Evolutionary conservation across 2,329 filamentous ascomycete genomes (phyloP).

Genomic region (Pseudogymnoascus sp.): DNA sequence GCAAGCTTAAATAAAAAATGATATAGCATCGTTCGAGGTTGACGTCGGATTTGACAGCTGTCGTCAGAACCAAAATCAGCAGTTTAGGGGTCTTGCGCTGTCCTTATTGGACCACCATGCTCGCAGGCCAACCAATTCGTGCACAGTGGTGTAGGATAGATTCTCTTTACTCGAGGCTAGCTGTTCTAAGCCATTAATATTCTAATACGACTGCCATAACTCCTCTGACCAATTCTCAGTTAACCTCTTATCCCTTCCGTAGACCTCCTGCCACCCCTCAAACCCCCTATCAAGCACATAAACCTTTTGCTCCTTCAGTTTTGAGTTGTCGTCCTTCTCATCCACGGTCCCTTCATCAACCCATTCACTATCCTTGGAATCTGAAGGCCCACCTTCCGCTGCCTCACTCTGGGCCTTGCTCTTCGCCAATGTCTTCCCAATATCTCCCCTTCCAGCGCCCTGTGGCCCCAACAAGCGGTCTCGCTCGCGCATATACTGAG

Average conservation of each 20-base stretch:
- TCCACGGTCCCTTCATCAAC: slow-evolving; percentile 20
- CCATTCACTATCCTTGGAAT: slow-evolving; percentile 28
- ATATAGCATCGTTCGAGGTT: neutral
- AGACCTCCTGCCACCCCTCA: slow-evolving; percentile 77
- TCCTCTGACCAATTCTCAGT: slow-evolving; percentile 82
- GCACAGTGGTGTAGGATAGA: too few relatives aligned
- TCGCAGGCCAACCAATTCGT: neutral
- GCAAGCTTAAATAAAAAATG: neutral
- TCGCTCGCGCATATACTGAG: slow-evolving; percentile 68
- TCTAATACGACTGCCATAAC: slow-evolving; percentile 54
- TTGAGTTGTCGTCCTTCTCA: slow-evolving; percentile 21
- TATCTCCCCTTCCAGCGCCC: slow-evolving; percentile 16
- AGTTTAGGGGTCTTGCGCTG: neutral
- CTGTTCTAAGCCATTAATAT: neutral
- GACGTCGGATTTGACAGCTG: neutral
- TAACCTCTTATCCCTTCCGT: slow-evolving; percentile 67
- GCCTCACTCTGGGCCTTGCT: slow-evolving; percentile 20
- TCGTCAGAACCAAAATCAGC: neutral
- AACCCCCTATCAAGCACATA: slow-evolving; percentile 81
- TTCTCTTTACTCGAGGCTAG: neutral
- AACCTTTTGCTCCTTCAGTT: slow-evolving; percentile 55
- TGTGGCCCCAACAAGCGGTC: slow-evolving; percentile 38
- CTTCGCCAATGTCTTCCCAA: slow-evolving; percentile 18
- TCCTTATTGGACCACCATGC: neutral
- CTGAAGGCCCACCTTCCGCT: slow-evolving; percentile 26